Conservation (phyloP, 805 yeast species). For the Yamadazyma sp. region DNA sequence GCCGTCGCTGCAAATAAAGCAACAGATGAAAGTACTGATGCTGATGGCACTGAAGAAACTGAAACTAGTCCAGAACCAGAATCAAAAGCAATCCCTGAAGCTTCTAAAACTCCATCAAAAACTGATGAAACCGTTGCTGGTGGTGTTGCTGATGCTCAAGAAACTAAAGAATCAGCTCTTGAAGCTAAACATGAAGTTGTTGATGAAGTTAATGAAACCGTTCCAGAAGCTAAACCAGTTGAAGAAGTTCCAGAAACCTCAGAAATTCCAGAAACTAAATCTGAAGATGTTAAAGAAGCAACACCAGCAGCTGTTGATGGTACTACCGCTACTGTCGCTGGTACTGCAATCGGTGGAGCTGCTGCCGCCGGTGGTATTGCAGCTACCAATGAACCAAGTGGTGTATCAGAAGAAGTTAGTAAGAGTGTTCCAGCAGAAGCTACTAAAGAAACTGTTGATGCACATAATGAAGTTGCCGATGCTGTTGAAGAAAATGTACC, state of each 20-base stretch:
- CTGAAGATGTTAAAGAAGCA: constrained; percentile 5
- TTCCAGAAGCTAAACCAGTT: constrained; percentile 1
- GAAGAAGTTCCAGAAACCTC: constrained; percentile 8
- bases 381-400: background rate
- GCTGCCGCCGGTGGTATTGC: constrained; percentile 1
- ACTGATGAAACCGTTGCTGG: constrained; percentile 7
- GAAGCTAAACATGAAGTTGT: constrained; percentile 13
- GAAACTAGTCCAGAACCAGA: constrained; percentile 23
- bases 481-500: constrained; percentile 7
- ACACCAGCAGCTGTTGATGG: constrained; percentile 13
- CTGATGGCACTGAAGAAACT: constrained; percentile 15
- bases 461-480: constrained; percentile 6
- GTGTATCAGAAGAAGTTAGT: no score
- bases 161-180: no score
- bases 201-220: constrained; percentile 7
- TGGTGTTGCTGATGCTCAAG: constrained; percentile 9
- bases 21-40: constrained; percentile 10
- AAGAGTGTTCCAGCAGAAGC: constrained; percentile 1
- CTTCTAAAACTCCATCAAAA: constrained; percentile 4
- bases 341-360: constrained; percentile 1
- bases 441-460: constrained; percentile 2
- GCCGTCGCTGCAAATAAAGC: constrained; percentile 9
- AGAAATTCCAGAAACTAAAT: constrained; percentile 6
- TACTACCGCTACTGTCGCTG: constrained; percentile 9
- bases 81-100: constrained; percentile 4